Evolutionary conservation across 129 eudicot genomes (phyloP).

Genomic region (Erigeron canadensis): DNA sequence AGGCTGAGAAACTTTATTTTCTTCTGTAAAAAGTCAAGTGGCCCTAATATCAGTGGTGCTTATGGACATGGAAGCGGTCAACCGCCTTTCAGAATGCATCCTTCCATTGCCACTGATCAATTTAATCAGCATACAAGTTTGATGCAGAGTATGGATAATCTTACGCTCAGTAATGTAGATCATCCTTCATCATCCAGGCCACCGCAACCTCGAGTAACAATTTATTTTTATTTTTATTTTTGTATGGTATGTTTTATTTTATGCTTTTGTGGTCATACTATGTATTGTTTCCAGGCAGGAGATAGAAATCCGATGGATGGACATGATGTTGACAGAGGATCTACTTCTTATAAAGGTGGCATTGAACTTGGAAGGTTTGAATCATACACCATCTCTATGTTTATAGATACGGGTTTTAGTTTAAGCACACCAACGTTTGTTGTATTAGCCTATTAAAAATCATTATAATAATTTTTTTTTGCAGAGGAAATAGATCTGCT

Average conservation of each 20-base stretch:
- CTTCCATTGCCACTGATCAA: constrained; percentile 25
- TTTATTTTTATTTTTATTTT: constrained; percentile 5
- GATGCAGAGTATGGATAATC: constrained; percentile 45
- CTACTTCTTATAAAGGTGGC: constrained; percentile 47
- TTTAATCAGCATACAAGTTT: constrained; percentile 35
- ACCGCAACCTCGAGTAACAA: constrained; percentile 40
- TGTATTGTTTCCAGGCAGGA: constrained; percentile 36
- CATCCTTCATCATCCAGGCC: constrained; percentile 39
- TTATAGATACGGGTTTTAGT: neutral
- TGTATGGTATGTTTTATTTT: neutral
- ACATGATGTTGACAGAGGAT: constrained; percentile 38
- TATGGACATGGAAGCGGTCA: constrained; percentile 34
- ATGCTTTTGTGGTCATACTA: neutral
- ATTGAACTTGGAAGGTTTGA: constrained; percentile 72
- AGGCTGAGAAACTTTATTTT: constrained; percentile 54
- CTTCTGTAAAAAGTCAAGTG: constrained; percentile 32
- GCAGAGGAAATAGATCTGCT: constrained; percentile 60
- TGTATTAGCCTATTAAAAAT: neutral
- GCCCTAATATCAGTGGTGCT: constrained; percentile 24
- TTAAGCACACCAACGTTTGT: neutral
- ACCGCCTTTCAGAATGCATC: constrained; percentile 9
- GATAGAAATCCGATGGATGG: constrained; percentile 35
- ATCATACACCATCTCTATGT: neutral
- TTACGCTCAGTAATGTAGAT: constrained; percentile 37
- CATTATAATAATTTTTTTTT: neutral